Evolutionary conservation across 495 filamentous ascomycete species (phyloP).

Genomic region (Pyrenula massariospora): DNA sequence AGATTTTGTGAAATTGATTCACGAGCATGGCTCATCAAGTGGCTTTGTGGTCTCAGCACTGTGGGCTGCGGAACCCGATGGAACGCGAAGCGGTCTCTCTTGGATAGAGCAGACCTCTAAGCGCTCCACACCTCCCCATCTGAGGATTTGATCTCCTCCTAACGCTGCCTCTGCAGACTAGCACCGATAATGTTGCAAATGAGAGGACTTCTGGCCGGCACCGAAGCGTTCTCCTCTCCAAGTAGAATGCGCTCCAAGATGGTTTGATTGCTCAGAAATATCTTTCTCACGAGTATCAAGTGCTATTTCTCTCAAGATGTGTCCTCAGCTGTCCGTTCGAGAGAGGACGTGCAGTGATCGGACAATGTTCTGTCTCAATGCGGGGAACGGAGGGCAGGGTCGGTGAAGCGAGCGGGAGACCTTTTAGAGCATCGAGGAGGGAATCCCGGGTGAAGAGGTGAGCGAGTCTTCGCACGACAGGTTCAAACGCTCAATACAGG

Average conservation of each 20-base stretch:
- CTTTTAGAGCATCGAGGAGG: too few relatives aligned
- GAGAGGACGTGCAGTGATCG: not conserved
- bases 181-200: too few relatives aligned
- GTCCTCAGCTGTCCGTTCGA: not conserved
- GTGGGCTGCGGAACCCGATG: conserved; percentile 38
- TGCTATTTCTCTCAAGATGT: not conserved
- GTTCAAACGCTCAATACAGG: too few relatives aligned
- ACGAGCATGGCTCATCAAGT: not conserved
- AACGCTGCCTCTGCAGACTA: not conserved
- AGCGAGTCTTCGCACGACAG: too few relatives aligned
- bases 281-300: too few relatives aligned
- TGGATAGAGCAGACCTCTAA: conserved; percentile 33
- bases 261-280: not conserved
- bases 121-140: conserved; percentile 40
- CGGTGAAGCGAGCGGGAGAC: too few relatives aligned
- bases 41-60: not conserved
- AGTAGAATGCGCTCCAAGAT: not conserved
- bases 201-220: not conserved
- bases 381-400: not conserved
- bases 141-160: not conserved
- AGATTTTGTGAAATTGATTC: not conserved
- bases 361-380: not conserved
- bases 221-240: not conserved
- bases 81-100: conserved; percentile 44
- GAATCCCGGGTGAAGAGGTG: too few relatives aligned